Base-by-base conservation (phyloP, 805 yeast species). In the Pichia ethanolica region DNA sequence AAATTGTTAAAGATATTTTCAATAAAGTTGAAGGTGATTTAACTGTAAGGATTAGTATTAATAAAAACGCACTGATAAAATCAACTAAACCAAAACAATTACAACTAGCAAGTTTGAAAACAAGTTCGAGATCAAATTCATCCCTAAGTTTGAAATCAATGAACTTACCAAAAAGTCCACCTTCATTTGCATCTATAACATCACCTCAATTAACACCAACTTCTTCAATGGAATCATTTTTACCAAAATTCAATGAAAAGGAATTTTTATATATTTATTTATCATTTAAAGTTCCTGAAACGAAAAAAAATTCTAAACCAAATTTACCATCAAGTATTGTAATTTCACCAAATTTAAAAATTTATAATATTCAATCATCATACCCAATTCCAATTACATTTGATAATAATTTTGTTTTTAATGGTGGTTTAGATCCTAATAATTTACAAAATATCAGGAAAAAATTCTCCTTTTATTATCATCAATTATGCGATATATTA, bases 361-460 rank as follows among this genome's bases (percentile, higher is more conserved):
- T 53, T 3, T 49, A 56, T 14, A 56, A 55, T 12, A 43, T 59
- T 7, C 50, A 54, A 30, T 57, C 62, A 6, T 50, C 54, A 5
- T 49, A 46, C 20, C 49, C 59, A 5, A 49, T 58, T 7, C 61
- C 62, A 5, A 45, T 59, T 13, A 53, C 61, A 9, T 51, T 58
- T 39, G 62, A 58, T 36, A 39, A 48, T 20, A 20, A 47, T 7
- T 53, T 47, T 39, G 35, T 56, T n/a, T 42, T 47, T 26, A 41
- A 49, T n/a, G 46, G 44, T 20, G 48, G 49, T 3, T 26, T 53
- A 12, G 44, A 42, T 9, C 43, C 30, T 5, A 25, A 45, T 12
- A 46, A 48, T 13, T 20, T 51, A 7, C 39, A 27, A 3, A 42
- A 44, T n/a, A 9, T 55, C 11, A 42, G 37, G 12, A 40, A 42